Conservation (phyloP, 805 yeast genomes). For the Suhomyces vadensis region DNA sequence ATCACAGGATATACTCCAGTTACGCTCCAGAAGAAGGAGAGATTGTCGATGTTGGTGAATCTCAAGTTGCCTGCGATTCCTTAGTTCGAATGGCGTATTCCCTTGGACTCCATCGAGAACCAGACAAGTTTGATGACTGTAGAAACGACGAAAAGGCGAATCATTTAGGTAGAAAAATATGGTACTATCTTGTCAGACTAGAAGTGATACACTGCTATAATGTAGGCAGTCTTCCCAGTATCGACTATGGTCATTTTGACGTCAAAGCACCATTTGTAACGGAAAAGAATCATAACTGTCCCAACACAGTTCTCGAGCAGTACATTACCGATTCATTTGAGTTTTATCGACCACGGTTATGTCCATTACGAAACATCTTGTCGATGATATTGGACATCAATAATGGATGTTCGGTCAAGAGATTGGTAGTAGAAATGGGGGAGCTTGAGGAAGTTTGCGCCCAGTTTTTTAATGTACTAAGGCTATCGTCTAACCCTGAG, state of each 20-base stretch:
- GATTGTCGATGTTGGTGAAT: conserved; percentile 15
- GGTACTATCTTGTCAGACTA: conserved; percentile 49
- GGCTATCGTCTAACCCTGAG: not conserved
- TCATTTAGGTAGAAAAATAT: conserved; percentile 57
- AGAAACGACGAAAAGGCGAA: conserved; percentile 35
- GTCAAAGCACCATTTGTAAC: conserved; percentile 16
- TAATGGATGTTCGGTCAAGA: conserved; percentile 13
- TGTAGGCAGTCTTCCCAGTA: conserved; percentile 20
- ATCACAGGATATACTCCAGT: conserved; percentile 11
- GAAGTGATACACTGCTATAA: conserved; percentile 12
- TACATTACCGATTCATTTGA: conserved; percentile 9
- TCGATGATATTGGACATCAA: conserved; percentile 16
- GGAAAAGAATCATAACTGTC: conserved; percentile 16
- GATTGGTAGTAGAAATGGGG: conserved; percentile 10
- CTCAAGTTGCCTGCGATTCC: conserved; percentile 10
- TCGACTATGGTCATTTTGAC: conserved; percentile 11
- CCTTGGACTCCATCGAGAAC: conserved; percentile 26
- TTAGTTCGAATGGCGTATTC: conserved; percentile 22
- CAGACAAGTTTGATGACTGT: conserved; percentile 21
- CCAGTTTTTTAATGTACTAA: conserved; percentile 8
- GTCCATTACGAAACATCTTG: conserved; percentile 13
- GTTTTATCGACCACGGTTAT: conserved; percentile 10
- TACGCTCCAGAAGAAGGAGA: conserved; percentile 17
- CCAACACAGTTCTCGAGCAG: conserved; percentile 15
- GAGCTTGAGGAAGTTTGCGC: conserved; percentile 12